A percentile compares a stretch with the other conserved stretches of the same genome.
Conservation (phyloP, 2,329 filamentous ascomycete species). For the Cladosporium sp. region DNA sequence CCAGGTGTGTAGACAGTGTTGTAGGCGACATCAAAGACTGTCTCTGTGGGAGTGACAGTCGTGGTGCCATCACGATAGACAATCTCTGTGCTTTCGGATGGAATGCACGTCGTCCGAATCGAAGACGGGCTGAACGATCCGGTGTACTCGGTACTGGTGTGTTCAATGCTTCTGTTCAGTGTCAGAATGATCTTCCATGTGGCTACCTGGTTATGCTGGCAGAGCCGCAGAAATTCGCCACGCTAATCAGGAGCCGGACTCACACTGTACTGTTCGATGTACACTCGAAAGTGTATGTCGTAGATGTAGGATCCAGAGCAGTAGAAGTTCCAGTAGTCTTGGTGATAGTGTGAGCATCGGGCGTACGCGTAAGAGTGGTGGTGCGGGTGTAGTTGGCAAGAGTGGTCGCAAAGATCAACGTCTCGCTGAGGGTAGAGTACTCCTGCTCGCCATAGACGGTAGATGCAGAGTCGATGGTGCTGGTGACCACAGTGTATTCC, state of each 20-base stretch:
- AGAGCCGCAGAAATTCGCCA: background rate
- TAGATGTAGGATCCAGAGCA: conserved; percentile 2
- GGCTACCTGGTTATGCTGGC: background rate
- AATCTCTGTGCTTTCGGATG: background rate
- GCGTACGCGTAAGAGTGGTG: conserved; percentile 7
- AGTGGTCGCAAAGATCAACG: conserved; percentile 2
- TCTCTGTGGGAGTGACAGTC: conserved; percentile 3
- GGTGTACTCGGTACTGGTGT: conserved; percentile 11
- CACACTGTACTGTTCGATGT: conserved; percentile 12
- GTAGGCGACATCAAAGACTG: background rate
- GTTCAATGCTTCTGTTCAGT: background rate
- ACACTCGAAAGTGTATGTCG: conserved; percentile 9
- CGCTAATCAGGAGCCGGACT: background rate
- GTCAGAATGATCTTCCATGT: background rate
- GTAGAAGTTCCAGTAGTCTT: conserved; percentile 8
- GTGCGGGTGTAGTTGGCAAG: conserved; percentile 6
- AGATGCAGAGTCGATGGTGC: background rate
- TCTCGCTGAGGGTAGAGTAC: background rate
- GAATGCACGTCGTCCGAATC: conserved; percentile 9
- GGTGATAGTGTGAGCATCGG: background rate
- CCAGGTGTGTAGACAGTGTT: background rate
- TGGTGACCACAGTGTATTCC: background rate
- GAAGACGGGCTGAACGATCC: conserved; percentile 4
- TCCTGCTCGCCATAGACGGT: background rate
- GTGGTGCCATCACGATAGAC: conserved; percentile 7